Conservation (phyloP, 495 filamentous ascomycete species). For the Friedmanniomyces endolithicus region DNA sequence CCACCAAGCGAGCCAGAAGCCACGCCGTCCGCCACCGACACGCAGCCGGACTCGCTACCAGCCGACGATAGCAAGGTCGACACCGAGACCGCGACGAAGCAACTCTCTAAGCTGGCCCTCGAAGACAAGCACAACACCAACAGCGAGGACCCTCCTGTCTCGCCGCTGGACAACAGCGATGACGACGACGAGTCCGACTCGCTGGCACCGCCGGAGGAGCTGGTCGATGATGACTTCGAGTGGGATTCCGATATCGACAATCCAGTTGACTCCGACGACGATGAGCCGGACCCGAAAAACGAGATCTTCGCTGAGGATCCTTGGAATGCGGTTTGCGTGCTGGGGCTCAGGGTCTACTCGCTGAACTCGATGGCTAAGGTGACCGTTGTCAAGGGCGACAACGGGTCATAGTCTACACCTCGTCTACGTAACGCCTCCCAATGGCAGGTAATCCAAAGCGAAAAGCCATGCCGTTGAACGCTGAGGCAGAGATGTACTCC, state of each 20-base stretch:
- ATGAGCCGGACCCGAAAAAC: constrained; percentile 4
- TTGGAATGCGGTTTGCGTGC: constrained; percentile 78
- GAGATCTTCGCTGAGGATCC: constrained; percentile 39
- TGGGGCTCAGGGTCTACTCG: constrained; percentile 56
- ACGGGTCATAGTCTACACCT: not conserved
- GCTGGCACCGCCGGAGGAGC: constrained; percentile 1
- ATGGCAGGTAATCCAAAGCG: not conserved
- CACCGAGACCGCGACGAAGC: not conserved
- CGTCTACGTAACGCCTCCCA: not conserved
- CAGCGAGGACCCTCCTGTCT: not conserved
- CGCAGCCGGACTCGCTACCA: too few relatives aligned
- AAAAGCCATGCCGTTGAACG: too few relatives aligned
- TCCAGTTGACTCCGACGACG: not conserved
- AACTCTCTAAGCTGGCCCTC: not conserved
- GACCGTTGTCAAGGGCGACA: constrained; percentile 9
- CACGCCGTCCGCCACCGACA: not conserved
- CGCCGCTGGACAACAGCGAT: not conserved
- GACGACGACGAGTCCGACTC: not conserved
- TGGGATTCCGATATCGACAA: constrained; percentile 29
- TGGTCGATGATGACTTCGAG: constrained; percentile 23
- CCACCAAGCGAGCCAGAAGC: not conserved
- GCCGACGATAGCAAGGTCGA: not conserved
- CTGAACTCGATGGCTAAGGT: constrained; percentile 12
- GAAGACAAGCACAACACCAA: not conserved
- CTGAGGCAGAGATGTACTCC: too few relatives aligned